Conservation (phyloP, 257 asterid species). For the Perilla frutescens region DNA sequence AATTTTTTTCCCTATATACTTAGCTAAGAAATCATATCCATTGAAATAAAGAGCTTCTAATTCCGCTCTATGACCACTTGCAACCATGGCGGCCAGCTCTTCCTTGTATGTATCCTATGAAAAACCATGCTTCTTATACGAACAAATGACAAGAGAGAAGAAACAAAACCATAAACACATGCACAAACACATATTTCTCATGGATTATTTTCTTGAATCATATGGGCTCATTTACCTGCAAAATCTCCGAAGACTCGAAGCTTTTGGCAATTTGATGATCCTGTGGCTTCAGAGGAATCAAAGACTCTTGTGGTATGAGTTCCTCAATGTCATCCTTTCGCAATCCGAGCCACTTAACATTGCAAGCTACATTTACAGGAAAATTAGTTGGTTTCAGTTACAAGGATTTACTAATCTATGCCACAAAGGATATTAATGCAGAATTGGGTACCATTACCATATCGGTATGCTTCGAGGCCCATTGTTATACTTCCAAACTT, state of each 20-base stretch:
- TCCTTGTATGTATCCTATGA: constrained; percentile 77
- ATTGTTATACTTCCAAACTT: constrained; percentile 86
- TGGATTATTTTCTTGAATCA: neutral
- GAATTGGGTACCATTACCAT: constrained; percentile 51
- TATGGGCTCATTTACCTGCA: constrained; percentile 56
- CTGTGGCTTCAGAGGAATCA: constrained; percentile 66
- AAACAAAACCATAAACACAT: too few species aligned
- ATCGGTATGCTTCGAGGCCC: constrained; percentile 96
- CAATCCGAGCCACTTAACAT: constrained; percentile 90
- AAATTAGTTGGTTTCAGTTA: constrained; percentile 19
- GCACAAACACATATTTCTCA: too few species aligned
- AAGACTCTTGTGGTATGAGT: constrained; percentile 73
- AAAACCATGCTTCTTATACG: neutral
- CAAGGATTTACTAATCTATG: constrained; percentile 2
- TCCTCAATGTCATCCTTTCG: constrained; percentile 76
- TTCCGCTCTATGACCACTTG: constrained; percentile 76
- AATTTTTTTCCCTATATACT: constrained; percentile 77
- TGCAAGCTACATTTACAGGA: constrained; percentile 63
- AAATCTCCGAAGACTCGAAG: constrained; percentile 63
- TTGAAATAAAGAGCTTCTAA: constrained; percentile 89
- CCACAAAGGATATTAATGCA: constrained; percentile 2
- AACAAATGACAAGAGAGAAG: neutral
- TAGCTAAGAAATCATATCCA: constrained; percentile 75
- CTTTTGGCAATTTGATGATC: constrained; percentile 85
- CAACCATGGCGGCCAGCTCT: constrained; percentile 73